Percentiles rank a stretch among this genome's conserved stretches.
phyloP scores from a whole-genome alignment of 2,329 filamentous ascomycete genomes.

The Diaporthe ilicicola region DNA sequence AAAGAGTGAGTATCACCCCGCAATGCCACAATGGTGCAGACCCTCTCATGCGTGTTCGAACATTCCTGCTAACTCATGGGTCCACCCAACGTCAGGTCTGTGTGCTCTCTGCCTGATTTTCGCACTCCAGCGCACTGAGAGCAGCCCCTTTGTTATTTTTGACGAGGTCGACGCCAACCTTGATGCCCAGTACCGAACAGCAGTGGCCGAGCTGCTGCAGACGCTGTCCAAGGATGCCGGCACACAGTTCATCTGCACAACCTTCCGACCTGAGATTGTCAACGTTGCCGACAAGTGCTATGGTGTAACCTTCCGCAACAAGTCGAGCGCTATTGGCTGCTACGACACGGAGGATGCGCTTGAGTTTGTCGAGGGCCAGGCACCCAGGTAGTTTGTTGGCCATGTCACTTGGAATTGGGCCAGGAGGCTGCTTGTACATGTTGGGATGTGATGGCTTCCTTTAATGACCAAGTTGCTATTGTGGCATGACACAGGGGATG shows the following conservation, averaged over 20 bases:
- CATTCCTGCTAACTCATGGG: constrained; percentile 2
- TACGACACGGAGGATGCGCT: constrained; percentile 88
- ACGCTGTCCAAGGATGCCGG: constrained; percentile 74
- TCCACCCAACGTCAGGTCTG: constrained; percentile 65
- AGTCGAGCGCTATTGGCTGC: constrained; percentile 93
- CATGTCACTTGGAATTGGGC: no score
- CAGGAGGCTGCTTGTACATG: neutral
- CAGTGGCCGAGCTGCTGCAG: constrained; percentile 88
- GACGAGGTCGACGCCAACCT: constrained; percentile 99
- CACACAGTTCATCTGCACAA: constrained; percentile 96
- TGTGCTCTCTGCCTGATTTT: constrained; percentile 98
- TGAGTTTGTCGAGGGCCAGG: constrained; percentile 91
- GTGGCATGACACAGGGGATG: constrained; percentile 7
- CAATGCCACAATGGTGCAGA: neutral
- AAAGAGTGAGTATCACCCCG: constrained; percentile 74
- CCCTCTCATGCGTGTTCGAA: neutral
- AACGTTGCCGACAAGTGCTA: constrained; percentile 97
- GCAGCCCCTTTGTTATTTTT: constrained; percentile 98
- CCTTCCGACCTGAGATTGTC: constrained; percentile 96
- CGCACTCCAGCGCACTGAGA: constrained; percentile 97
- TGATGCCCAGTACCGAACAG: constrained; percentile 96
- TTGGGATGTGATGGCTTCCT: neutral
- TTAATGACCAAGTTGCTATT: constrained; percentile 22
- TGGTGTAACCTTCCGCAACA: constrained; percentile 91
- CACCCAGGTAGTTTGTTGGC: constrained; percentile 41